These are phyloP conservation scores for Cyberlindnera xylosilytica DNA, from an alignment of 805 yeast species.

Conservation along the genomic window DNA sequence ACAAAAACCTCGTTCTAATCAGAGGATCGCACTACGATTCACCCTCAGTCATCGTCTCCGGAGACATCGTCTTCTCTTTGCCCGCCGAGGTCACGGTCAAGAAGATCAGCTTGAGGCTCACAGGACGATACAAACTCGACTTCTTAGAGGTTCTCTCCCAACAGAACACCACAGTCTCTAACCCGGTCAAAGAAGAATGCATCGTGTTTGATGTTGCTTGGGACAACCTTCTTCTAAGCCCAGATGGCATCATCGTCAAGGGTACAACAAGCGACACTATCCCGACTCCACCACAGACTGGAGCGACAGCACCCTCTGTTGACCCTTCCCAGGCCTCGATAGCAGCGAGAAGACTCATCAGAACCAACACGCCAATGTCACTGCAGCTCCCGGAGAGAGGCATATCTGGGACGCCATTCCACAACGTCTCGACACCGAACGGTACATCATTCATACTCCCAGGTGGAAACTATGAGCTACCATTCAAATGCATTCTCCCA, in stretches of 20 bases:
- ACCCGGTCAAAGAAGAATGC: conserved; percentile 48
- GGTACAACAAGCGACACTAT: conserved; percentile 3
- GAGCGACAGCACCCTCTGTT: neutral
- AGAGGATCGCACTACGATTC: conserved; percentile 78
- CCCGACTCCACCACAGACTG: conserved; percentile 2
- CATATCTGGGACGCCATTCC: conserved; percentile 33
- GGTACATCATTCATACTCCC: conserved; percentile 40
- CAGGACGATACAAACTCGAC: conserved; percentile 62
- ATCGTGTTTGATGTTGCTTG: conserved; percentile 68
- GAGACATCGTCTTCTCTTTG: conserved; percentile 68
- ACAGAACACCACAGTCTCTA: conserved; percentile 35
- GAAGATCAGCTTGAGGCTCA: conserved; percentile 55
- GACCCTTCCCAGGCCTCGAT: neutral
- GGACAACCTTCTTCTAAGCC: conserved; percentile 48
- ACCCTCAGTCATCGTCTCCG: conserved; percentile 68
- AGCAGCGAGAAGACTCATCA: conserved; percentile 18
- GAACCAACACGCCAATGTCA: conserved; percentile 25
- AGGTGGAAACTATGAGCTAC: conserved; percentile 81
- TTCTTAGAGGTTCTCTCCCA: conserved; percentile 43
- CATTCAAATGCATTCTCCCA: conserved; percentile 78
- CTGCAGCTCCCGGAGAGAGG: conserved; percentile 29
- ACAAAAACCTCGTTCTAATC: conserved; percentile 64
- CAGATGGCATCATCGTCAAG: conserved; percentile 28
- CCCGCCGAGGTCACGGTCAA: conserved; percentile 65
- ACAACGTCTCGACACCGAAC: conserved; percentile 19